A percentile compares a stretch with the other conserved stretches of the same genome.
Conservation (phyloP, 768 basidiomycete genomes). For the Russula vinacea region DNA sequence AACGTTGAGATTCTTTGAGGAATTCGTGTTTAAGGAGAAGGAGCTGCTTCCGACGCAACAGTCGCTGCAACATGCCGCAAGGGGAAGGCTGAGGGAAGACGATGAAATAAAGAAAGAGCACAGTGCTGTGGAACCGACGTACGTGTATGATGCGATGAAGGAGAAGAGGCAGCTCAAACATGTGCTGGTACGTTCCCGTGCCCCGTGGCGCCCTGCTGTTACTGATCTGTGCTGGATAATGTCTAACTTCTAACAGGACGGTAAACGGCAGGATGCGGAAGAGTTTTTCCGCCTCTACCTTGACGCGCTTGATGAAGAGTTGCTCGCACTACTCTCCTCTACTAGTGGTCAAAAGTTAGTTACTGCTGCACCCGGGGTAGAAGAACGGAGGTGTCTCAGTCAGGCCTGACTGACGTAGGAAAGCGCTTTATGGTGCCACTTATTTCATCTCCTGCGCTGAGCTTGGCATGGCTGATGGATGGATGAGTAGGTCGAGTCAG, state of each 20-base stretch:
- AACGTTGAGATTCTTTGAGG: no score
- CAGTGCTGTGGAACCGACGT: conserved; percentile 59
- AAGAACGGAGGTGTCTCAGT: no score
- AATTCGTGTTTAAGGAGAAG: no score
- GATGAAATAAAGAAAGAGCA: conserved; percentile 43
- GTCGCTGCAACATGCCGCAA: no score
- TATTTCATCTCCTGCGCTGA: conserved; percentile 34
- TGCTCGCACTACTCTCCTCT: conserved; percentile 59
- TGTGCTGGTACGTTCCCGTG: conserved; percentile 60
- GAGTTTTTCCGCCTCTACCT: conserved; percentile 91
- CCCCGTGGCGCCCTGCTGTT: neutral
- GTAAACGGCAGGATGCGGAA: conserved; percentile 67
- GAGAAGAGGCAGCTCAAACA: conserved; percentile 74
- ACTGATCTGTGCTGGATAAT: conserved; percentile 7
- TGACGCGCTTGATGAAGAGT: conserved; percentile 90
- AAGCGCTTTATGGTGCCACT: no score
- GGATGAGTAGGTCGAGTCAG: conserved; percentile 58
- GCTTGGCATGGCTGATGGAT: conserved; percentile 3
- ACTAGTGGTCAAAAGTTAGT: conserved; percentile 42
- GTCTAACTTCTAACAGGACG: conserved; percentile 52
- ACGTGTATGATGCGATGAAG: conserved; percentile 88
- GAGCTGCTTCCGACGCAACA: no score
- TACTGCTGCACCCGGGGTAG: conserved; percentile 42
- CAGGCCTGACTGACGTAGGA: no score
- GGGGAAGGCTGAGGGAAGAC: no score